Evolutionary conservation across 192 early-diverging fungal genomes (phyloP).

Genomic region (Podila epigama): DNA sequence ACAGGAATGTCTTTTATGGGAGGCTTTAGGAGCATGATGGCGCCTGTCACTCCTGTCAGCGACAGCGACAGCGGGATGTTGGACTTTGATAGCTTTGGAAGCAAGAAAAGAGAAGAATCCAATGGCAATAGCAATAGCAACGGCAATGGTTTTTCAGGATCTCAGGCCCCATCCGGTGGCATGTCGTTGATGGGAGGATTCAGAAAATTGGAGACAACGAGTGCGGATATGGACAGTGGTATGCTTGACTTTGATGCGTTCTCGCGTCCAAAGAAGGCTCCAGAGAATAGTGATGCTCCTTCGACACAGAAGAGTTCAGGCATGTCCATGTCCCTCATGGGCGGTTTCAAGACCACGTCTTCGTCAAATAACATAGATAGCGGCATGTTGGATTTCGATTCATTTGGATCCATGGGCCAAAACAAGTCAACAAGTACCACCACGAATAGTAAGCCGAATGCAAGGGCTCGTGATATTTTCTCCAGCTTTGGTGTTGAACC

Average conservation of each 20-base stretch:
- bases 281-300: neutral
- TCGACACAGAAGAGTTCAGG: conserved; percentile 5
- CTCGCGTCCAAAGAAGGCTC: conserved; percentile 5
- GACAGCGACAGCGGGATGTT: neutral
- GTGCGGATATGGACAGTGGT: conserved; percentile 12
- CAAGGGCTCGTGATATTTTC: conserved; percentile 22
- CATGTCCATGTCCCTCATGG: conserved; percentile 40
- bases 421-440: neutral
- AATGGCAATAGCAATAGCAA: conserved; percentile 2
- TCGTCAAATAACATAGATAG: conserved; percentile 24
- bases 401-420: conserved; percentile 25
- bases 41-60: neutral
- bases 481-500: conserved; percentile 23
- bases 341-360: conserved; percentile 13
- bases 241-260: conserved; percentile 35
- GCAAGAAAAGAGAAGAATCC: conserved; percentile 8
- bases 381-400: conserved; percentile 36
- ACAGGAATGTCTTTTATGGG: conserved; percentile 3
- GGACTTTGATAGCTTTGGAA: neutral
- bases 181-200: conserved; percentile 29
- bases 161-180: neutral
- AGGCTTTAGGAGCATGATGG: neutral
- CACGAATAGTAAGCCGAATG: neutral
- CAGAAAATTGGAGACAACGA: neutral
- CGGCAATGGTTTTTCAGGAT: neutral